phyloP scores from a whole-genome alignment of 257 asterid species.

The Eucommia ulmoides region DNA sequence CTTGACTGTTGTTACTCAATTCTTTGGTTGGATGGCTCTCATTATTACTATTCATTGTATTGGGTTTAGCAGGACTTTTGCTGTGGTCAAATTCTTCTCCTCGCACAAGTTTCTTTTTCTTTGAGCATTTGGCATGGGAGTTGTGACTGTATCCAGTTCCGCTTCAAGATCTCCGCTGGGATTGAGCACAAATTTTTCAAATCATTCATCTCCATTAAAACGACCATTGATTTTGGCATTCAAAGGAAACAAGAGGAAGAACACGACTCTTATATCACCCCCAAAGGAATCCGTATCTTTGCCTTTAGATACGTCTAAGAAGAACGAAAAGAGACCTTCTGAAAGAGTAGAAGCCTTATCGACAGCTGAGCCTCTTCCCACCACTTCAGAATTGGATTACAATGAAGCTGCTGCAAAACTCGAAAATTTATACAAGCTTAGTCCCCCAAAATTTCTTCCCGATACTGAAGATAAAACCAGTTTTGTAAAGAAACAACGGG shows the following conservation, averaged over 20 bases:
- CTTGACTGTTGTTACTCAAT: not conserved
- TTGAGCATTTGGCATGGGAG: conserved; percentile 39
- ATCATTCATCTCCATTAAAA: conserved; percentile 32
- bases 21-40: not conserved
- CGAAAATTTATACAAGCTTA: conserved; percentile 45
- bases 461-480: conserved; percentile 31
- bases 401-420: conserved; percentile 76
- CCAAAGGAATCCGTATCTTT: conserved; percentile 40
- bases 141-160: conserved; percentile 40
- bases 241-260: conserved; percentile 41
- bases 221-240: conserved; percentile 41
- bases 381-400: conserved; percentile 50
- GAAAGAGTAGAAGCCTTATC: conserved; percentile 49
- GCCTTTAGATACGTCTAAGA: conserved; percentile 44
- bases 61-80: too few species aligned
- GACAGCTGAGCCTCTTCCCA: conserved; percentile 34
- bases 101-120: too few species aligned
- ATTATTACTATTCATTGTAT: too few species aligned
- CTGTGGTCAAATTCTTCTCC: too few species aligned
- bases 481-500: conserved; percentile 25
- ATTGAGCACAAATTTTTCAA: conserved; percentile 21
- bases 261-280: conserved; percentile 37
- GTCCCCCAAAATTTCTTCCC: conserved; percentile 28
- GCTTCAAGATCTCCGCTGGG: conserved; percentile 28
- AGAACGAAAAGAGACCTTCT: conserved; percentile 27